A percentile compares a stretch with the other conserved stretches of the same genome.
Conservation (phyloP, 257 asterid species). For the Penstemon davidsonii region DNA sequence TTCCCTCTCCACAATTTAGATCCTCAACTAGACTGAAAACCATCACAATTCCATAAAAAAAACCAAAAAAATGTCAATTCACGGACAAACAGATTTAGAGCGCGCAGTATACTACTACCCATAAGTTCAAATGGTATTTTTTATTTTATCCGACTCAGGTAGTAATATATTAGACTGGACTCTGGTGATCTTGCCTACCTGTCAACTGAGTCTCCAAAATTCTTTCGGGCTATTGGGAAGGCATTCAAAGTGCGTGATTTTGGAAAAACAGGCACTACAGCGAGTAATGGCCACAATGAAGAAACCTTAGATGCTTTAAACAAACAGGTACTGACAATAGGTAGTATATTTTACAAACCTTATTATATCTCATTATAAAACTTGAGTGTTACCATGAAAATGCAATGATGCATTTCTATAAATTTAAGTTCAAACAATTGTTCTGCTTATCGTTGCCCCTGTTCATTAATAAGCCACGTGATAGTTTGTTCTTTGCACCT, state of each 20-base stretch:
- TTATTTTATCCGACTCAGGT: not conserved
- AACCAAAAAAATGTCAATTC: constrained; percentile 56
- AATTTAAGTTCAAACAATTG: not conserved
- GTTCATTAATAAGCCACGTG: not conserved
- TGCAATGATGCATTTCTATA: not conserved
- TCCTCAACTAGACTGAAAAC: constrained; percentile 1
- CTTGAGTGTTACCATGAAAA: not conserved
- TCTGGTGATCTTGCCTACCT: constrained; percentile 98
- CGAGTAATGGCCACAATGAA: constrained; percentile 96
- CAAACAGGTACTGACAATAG: constrained; percentile 68
- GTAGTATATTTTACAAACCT: not conserved
- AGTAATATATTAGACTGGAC: constrained; percentile 71
- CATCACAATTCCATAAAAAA: not conserved
- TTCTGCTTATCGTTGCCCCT: not conserved
- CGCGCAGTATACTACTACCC: constrained; percentile 83
- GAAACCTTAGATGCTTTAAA: constrained; percentile 94
- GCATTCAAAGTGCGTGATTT: constrained; percentile 65
- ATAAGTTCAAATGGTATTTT: too few relatives aligned
- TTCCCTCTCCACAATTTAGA: too few relatives aligned
- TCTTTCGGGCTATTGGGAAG: constrained; percentile 69
- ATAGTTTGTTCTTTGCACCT: not conserved
- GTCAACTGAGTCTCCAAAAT: constrained; percentile 73
- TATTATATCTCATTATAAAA: not conserved
- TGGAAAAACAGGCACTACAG: constrained; percentile 79
- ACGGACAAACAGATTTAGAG: constrained; percentile 84